Conservation (phyloP, 140 eudicot genomes). For the Flaveria floridana region DNA sequence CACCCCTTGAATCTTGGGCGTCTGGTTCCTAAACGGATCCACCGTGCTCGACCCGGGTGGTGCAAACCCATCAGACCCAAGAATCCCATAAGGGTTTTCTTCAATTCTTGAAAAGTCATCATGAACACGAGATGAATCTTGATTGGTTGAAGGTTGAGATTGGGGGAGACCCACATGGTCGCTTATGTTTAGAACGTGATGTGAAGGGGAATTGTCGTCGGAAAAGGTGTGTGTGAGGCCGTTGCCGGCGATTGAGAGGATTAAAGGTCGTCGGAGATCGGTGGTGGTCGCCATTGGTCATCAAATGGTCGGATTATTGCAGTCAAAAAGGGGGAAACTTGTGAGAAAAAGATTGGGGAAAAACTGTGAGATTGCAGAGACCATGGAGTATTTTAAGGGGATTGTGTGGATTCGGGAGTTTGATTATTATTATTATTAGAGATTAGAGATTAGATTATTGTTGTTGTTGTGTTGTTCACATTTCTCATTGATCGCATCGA, state of each 20-base stretch:
- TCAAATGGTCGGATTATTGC: slow-evolving; percentile 12
- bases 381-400: slow-evolving; percentile 23
- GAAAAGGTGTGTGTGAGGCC: slow-evolving; percentile 22
- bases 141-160: slow-evolving; percentile 9
- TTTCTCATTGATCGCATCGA: slow-evolving; percentile 24
- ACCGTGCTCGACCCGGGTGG: slow-evolving; percentile 53
- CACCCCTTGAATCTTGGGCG: slow-evolving; percentile 58
- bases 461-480: background rate
- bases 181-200: slow-evolving; percentile 43
- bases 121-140: slow-evolving; percentile 10
- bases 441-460: background rate
- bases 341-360: slow-evolving; percentile 3
- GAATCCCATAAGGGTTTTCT: slow-evolving; percentile 48
- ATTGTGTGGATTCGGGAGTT: slow-evolving; percentile 17
- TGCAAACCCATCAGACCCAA: slow-evolving; percentile 56
- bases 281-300: slow-evolving; percentile 49
- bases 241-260: slow-evolving; percentile 29
- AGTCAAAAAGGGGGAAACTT: slow-evolving; percentile 7
- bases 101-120: background rate
- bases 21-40: slow-evolving; percentile 83
- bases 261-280: slow-evolving; percentile 53
- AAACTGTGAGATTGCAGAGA: slow-evolving; percentile 5
- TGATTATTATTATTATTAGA: background rate
- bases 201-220: slow-evolving; percentile 31
- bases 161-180: slow-evolving; percentile 26